phyloP scores from a whole-genome alignment of 495 filamentous ascomycete genomes.

The Aspergillus affinis region DNA sequence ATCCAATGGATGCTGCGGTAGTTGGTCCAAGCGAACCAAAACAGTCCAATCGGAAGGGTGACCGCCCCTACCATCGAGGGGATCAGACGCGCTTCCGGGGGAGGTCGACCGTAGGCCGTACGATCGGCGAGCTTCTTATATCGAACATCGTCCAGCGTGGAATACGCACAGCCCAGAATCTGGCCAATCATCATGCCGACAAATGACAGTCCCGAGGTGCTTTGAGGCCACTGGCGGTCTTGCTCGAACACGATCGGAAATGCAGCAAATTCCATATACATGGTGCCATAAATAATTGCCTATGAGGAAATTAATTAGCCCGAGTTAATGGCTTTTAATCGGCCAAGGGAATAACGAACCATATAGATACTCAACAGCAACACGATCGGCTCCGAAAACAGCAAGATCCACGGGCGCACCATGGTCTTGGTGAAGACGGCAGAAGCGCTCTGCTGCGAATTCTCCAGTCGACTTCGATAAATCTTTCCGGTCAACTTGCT shows the following conservation, averaged over 20 bases:
- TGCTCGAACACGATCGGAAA: conserved; percentile 67
- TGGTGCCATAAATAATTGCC: conserved; percentile 64
- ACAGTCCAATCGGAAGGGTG: conserved; percentile 52
- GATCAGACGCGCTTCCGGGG: conserved; percentile 32
- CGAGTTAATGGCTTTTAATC: no score
- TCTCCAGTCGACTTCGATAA: background rate
- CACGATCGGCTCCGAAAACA: conserved; percentile 46
- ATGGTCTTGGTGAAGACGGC: conserved; percentile 25
- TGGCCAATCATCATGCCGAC: conserved; percentile 71
- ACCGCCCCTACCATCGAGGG: conserved; percentile 48
- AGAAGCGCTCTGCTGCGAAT: conserved; percentile 8
- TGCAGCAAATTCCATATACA: conserved; percentile 76
- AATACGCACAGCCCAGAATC: conserved; percentile 51
- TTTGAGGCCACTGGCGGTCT: conserved; percentile 64
- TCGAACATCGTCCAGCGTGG: conserved; percentile 21
- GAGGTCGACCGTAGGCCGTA: conserved; percentile 3
- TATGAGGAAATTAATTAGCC: background rate
- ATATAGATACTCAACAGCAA: conserved; percentile 59
- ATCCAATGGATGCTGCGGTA: conserved; percentile 50
- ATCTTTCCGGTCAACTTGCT: conserved; percentile 46
- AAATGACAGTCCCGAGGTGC: conserved; percentile 64
- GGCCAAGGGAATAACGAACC: background rate
- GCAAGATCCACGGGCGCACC: conserved; percentile 28
- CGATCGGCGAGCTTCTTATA: conserved; percentile 17
- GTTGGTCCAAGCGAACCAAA: conserved; percentile 65